Evolutionary conservation across 148 eudicot genomes (phyloP).

Genomic region (Cornus kousa): DNA sequence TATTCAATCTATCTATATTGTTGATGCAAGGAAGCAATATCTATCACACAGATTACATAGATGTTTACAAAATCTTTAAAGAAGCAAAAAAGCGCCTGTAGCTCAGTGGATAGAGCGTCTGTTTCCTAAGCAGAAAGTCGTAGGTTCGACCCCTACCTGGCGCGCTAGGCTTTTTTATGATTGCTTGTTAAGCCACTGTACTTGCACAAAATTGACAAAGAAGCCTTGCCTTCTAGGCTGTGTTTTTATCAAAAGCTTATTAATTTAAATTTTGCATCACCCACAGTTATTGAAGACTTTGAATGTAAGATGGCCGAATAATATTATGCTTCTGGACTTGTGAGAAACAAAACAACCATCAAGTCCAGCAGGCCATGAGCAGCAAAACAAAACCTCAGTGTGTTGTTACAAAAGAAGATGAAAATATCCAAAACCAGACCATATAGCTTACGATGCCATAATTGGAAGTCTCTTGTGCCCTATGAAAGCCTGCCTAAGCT

Average conservation of each 20-base stretch:
- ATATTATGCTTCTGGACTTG: background rate
- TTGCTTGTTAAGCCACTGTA: background rate
- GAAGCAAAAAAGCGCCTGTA: background rate
- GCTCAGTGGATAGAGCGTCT: slow-evolving; percentile 5
- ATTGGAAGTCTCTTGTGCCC: slow-evolving; percentile 45
- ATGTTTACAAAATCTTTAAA: too few species aligned
- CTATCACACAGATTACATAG: too few species aligned
- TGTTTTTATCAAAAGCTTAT: background rate
- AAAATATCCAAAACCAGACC: background rate
- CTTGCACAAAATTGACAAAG: background rate
- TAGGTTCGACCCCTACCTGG: slow-evolving; percentile 8
- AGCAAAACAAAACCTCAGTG: background rate
- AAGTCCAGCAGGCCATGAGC: background rate
- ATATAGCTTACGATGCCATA: slow-evolving; percentile 31
- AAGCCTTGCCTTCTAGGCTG: background rate
- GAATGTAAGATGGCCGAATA: background rate
- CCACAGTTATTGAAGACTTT: background rate
- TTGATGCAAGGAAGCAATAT: too few species aligned
- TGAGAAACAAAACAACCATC: background rate
- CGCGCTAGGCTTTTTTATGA: background rate
- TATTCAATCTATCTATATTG: too few species aligned
- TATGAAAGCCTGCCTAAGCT: slow-evolving; percentile 56
- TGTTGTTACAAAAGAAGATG: background rate
- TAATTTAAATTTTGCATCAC: background rate
- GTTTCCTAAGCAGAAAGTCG: slow-evolving; percentile 3